Conservation (phyloP, 257 asterid species). For the Salvia rosmarinus region DNA sequence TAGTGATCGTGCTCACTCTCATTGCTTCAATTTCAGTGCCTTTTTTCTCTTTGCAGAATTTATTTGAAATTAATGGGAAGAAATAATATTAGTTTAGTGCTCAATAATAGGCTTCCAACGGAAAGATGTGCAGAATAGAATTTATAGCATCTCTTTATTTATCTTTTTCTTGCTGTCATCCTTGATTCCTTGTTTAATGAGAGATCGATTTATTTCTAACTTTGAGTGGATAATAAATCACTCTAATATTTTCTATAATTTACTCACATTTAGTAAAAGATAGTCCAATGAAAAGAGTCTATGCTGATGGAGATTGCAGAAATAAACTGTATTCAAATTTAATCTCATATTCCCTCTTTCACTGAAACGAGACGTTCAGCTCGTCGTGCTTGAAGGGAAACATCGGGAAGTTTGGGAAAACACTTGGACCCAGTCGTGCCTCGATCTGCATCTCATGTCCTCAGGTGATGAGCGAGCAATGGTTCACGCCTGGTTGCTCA, state of each 20-base stretch:
- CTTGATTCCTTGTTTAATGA: background rate
- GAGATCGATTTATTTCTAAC: background rate
- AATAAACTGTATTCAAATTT: background rate
- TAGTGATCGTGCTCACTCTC: background rate
- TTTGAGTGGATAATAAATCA: background rate
- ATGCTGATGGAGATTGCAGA: background rate
- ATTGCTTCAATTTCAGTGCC: background rate
- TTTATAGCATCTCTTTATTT: background rate
- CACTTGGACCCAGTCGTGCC: conserved; percentile 78
- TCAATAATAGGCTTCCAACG: too few relatives aligned
- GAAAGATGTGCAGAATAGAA: background rate
- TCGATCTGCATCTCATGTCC: conserved; percentile 94
- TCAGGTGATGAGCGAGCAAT: conserved; percentile 96
- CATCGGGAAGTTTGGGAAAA: conserved; percentile 86
- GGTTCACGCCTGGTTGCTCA: conserved; percentile 94
- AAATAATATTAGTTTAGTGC: background rate
- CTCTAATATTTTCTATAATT: background rate
- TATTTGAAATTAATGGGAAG: background rate
- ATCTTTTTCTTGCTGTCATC: background rate
- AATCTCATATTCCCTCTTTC: background rate
- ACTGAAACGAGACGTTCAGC: conserved; percentile 88
- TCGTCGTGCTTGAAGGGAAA: conserved; percentile 87
- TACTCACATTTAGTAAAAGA: background rate
- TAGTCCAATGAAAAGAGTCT: background rate
- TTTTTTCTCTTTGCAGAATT: background rate